Evolutionary conservation across 306 rosid species (phyloP).

Genomic region (Canavalia gladiata): DNA sequence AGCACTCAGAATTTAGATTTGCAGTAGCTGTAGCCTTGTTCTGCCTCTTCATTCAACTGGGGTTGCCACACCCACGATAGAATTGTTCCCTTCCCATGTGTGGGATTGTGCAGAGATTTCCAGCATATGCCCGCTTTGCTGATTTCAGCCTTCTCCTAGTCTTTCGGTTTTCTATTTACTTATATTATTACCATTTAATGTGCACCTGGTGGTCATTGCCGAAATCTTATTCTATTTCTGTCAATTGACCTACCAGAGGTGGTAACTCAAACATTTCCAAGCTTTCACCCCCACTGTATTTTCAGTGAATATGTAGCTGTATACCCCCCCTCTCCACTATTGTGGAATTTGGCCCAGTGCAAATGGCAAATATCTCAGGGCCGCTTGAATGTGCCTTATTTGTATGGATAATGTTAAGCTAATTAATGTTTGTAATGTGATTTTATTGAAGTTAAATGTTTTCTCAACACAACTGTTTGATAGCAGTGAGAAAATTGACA

Average conservation of each 20-base stretch:
- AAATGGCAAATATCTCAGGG: slow-evolving; percentile 50
- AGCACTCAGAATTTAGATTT: slow-evolving; percentile 72
- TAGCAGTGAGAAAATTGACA: slow-evolving; percentile 29
- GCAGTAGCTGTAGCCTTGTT: slow-evolving; percentile 52
- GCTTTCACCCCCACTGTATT: slow-evolving; percentile 42
- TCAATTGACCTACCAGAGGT: slow-evolving; percentile 85
- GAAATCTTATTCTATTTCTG: slow-evolving; percentile 63
- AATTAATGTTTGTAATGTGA: slow-evolving; percentile 50
- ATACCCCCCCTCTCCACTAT: slow-evolving; percentile 48
- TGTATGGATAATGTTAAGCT: slow-evolving; percentile 57
- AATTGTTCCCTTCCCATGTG: slow-evolving; percentile 53
- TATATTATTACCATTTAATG: slow-evolving; percentile 56
- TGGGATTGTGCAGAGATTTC: slow-evolving; percentile 74
- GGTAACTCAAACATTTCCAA: slow-evolving; percentile 65
- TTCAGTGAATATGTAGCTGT: slow-evolving; percentile 51
- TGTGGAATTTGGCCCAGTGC: slow-evolving; percentile 47
- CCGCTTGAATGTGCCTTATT: slow-evolving; percentile 55
- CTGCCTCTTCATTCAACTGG: slow-evolving; percentile 51
- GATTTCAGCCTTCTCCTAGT: slow-evolving; percentile 54
- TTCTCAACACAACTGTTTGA: slow-evolving; percentile 30
- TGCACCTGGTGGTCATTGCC: slow-evolving; percentile 92
- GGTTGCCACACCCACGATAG: slow-evolving; percentile 52
- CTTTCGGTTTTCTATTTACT: slow-evolving; percentile 54
- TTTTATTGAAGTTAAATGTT: slow-evolving; percentile 44
- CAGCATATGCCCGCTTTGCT: slow-evolving; percentile 58